These are phyloP conservation scores for Drechslerella stenobrocha DNA, from an alignment of 2,329 filamentous ascomycete species.

Conservation along the genomic window DNA sequence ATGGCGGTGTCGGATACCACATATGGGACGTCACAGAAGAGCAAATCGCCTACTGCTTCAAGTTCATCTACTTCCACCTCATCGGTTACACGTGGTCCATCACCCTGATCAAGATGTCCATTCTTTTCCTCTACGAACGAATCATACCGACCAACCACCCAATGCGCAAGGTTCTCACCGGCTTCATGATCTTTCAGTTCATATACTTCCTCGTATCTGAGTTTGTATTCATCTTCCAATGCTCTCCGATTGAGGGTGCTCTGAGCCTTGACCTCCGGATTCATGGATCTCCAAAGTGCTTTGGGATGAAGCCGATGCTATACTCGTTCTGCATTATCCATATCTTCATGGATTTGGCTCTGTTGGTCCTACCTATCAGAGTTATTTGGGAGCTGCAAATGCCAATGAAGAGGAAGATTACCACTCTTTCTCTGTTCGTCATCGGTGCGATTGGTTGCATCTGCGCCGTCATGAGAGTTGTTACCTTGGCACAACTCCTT, in stretches of 20 bases:
- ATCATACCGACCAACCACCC: constrained; percentile 43
- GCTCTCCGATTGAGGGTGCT: constrained; percentile 29
- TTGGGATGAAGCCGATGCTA: constrained; percentile 35
- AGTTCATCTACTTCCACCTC: constrained; percentile 46
- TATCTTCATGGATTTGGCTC: constrained; percentile 35
- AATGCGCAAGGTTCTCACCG: constrained; percentile 41
- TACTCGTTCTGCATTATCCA: constrained; percentile 48
- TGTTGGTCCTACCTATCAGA: constrained; percentile 37
- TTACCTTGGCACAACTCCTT: constrained; percentile 30
- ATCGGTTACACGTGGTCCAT: constrained; percentile 45
- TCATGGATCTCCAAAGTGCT: constrained; percentile 26
- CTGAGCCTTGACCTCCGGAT: constrained; percentile 19
- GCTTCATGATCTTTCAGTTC: constrained; percentile 42
- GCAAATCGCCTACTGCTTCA: constrained; percentile 37
- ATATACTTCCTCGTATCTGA: constrained; percentile 36
- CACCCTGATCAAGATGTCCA: constrained; percentile 46
- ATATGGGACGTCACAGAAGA: constrained; percentile 43
- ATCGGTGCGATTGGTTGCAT: constrained; percentile 40
- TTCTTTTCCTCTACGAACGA: constrained; percentile 39
- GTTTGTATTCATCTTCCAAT: constrained; percentile 43
- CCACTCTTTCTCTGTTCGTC: constrained; percentile 34
- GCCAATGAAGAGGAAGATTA: constrained; percentile 43
- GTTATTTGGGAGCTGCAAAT: constrained; percentile 48
- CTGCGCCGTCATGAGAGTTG: constrained; percentile 42
- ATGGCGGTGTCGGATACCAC: constrained; percentile 43